Evolutionary conservation across 495 filamentous ascomycete genomes (phyloP).

Genomic region (Penicillium roqueforti): DNA sequence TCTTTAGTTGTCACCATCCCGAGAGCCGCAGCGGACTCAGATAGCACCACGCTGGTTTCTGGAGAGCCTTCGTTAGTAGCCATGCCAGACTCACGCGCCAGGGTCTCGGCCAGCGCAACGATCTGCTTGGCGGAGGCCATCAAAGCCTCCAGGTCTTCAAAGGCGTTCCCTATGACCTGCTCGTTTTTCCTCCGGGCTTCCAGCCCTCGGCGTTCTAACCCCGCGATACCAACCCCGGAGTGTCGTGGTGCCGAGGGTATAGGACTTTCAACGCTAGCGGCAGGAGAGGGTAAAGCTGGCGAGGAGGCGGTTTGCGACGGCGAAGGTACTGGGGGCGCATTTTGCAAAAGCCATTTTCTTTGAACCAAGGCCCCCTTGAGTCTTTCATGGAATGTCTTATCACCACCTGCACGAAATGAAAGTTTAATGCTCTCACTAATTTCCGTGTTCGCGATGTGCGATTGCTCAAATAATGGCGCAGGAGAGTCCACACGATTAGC

Average conservation of each 20-base stretch:
- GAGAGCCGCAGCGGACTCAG: conserved; percentile 77
- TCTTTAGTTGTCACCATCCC: conserved; percentile 92
- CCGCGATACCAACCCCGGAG: conserved; percentile 83
- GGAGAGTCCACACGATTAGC: conserved; percentile 64
- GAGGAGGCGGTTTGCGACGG: conserved; percentile 41
- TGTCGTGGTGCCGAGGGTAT: conserved; percentile 39
- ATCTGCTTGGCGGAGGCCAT: conserved; percentile 98
- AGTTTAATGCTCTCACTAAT: conserved; percentile 77
- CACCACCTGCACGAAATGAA: conserved; percentile 85
- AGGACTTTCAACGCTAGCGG: conserved; percentile 14
- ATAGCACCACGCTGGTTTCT: conserved; percentile 70
- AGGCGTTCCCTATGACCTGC: conserved; percentile 85
- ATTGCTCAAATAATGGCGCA: conserved; percentile 56
- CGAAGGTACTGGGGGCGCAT: conserved; percentile 83
- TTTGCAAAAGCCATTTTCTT: conserved; percentile 91
- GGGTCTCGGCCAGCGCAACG: conserved; percentile 84
- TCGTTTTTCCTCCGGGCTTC: conserved; percentile 88
- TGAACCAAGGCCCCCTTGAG: conserved; percentile 84
- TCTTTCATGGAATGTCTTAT: conserved; percentile 84
- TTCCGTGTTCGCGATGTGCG: conserved; percentile 45
- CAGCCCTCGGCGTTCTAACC: conserved; percentile 77
- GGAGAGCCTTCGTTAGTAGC: conserved; percentile 50
- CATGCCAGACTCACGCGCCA: conserved; percentile 65
- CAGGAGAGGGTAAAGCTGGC: conserved; percentile 14
- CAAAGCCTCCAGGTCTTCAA: conserved; percentile 93